Base-by-base conservation (phyloP, 2,329 filamentous ascomycete species). In the Xylariales sp. region DNA sequence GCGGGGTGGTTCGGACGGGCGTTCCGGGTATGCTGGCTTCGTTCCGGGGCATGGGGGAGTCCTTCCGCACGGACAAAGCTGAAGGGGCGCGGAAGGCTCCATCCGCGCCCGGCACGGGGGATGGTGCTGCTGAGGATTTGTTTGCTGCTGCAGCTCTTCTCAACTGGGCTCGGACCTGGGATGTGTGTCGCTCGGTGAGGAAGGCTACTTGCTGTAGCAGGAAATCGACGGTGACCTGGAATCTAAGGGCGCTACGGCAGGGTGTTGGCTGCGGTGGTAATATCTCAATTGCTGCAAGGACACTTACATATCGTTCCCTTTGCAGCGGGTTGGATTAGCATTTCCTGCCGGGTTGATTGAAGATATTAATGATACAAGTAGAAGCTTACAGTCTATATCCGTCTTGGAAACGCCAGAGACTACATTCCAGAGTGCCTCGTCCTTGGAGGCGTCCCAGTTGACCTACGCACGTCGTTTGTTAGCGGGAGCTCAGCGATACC, bases 181-280 rank as follows among this genome's bases (percentile, higher is more conserved):
- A 86, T 19, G 94, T 77, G 65, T 97, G 88, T 36, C 87, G 76
- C 58, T 97, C 90, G 55, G 93, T 95, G 5, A 97, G 77, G 77
- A 89, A 95, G 60, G 88, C 89, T 46, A 89, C 89, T 63, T 98
- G 89, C 57, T 95, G 88, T 13, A 96, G 77, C 21, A 98, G 74
- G 55, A 97, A 97, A 28, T 88, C 76, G 41, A 94, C 79, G 18
- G 87, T 84, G 15, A 96, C 91, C 45, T 90, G 77, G 62, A 96
- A 95, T 31, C 78, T 73, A 37, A 76, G 70, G 32, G 56, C 56
- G 87, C 88, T 55, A 84, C 85, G 49, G 7, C 41, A 30, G 42
- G 50, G 51, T 51, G 55, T 41, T n/a, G 16, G 33, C 14, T 25
- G 5, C 33, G 16, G n/a, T n/a, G n/a, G n/a, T n/a, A n/a, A n/a